These are phyloP conservation scores for Leccinum pachyderme DNA, from an alignment of 1,284 basidiomycete genomes.

Conservation along the genomic window DNA sequence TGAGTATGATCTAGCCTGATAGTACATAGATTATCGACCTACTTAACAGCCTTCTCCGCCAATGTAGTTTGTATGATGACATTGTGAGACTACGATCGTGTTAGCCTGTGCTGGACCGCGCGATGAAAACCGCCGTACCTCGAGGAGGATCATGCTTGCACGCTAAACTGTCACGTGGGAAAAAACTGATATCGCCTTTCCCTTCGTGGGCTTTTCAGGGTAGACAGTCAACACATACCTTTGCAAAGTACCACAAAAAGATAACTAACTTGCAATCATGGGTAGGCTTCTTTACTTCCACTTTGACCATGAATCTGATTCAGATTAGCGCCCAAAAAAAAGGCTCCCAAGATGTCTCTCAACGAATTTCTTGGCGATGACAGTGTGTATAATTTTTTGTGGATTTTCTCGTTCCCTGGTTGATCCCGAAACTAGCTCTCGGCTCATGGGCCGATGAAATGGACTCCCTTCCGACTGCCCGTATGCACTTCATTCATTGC, in stretches of 20 bases:
- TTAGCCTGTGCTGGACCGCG: constrained; percentile 11
- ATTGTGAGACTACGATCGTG: constrained; percentile 69
- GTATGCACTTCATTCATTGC: constrained; percentile 50
- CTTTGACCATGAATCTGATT: constrained; percentile 14
- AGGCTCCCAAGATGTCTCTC: constrained; percentile 88
- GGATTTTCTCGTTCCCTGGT: constrained; percentile 8
- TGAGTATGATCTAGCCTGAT: constrained; percentile 8
- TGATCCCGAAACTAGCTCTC: constrained; percentile 48
- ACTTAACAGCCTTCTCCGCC: constrained; percentile 89
- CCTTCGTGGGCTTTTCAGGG: constrained; percentile 21
- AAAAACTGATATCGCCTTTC: constrained; percentile 26
- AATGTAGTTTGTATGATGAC: constrained; percentile 92
- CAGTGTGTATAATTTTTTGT: constrained; percentile 48
- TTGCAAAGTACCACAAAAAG: constrained; percentile 15
- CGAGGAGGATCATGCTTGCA: constrained; percentile 64
- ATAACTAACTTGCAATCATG: constrained; percentile 21
- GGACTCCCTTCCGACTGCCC: constrained; percentile 85
- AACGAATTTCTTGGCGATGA: constrained; percentile 86
- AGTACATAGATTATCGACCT: constrained; percentile 5
- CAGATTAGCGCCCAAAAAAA: constrained; percentile 71
- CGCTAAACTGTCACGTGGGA: constrained; percentile 30
- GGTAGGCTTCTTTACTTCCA: constrained; percentile 15
- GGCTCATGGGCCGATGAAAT: constrained; percentile 98
- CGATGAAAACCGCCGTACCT: constrained; percentile 43
- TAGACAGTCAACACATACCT: constrained; percentile 7